Conservation (phyloP, 768 basidiomycete genomes). For the Macrolepiota fuliginosa region DNA sequence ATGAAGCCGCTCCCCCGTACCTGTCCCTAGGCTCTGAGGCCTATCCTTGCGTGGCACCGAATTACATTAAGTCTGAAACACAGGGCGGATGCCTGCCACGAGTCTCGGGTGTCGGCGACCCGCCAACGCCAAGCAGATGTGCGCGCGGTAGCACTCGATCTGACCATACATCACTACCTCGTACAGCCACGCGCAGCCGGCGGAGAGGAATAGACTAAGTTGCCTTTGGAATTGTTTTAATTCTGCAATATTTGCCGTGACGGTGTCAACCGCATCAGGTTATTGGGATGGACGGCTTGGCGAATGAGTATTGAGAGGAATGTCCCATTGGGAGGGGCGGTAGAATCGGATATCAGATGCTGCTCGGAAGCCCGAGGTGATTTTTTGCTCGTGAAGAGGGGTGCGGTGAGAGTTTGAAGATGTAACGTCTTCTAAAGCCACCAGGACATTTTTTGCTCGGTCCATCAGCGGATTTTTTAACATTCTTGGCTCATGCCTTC, state of each 20-base stretch:
- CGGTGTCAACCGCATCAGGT: not conserved
- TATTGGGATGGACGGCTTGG: not conserved
- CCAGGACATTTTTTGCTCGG: not conserved
- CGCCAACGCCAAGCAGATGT: not conserved
- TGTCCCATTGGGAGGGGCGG: not conserved
- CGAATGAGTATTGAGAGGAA: not conserved
- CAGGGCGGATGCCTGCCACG: not conserved
- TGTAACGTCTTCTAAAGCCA: not conserved
- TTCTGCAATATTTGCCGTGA: not conserved
- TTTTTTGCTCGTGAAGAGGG: not conserved
- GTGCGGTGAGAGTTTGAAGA: not conserved
- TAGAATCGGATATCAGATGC: not conserved
- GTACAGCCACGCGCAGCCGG: conserved; percentile 2
- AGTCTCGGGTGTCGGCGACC: not conserved
- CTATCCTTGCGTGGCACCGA: not conserved
- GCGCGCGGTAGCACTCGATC: not conserved
- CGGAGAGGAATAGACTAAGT: not conserved
- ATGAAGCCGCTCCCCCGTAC: not conserved
- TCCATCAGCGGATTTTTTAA: not conserved
- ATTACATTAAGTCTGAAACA: conserved; percentile 4
- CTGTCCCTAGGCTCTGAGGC: not conserved
- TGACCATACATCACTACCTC: not conserved
- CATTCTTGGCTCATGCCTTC: not conserved
- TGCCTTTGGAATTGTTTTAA: not conserved
- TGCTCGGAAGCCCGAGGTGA: conserved; percentile 2